A percentile compares a stretch with the other conserved stretches of the same genome.
Conservation (phyloP, 495 filamentous ascomycete genomes). For the Aspergillus ellipticus region DNA sequence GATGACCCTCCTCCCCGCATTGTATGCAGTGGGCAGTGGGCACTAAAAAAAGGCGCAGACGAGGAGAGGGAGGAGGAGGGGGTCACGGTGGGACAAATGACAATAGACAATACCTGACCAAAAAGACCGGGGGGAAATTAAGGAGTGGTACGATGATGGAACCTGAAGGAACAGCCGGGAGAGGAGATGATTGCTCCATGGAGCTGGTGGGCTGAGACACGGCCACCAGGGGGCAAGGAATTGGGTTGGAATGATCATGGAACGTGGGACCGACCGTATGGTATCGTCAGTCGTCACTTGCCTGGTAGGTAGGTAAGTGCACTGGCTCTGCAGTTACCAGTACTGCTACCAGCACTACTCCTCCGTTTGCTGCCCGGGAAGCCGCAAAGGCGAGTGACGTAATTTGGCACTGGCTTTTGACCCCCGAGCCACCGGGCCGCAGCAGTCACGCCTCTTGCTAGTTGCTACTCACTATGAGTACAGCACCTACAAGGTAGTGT, state of each 20-base stretch:
- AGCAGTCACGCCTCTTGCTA: conserved; percentile 2
- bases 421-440: conserved; percentile 12
- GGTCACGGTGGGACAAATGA: not conserved
- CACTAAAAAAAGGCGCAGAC: not conserved
- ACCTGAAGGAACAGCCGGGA: not conserved
- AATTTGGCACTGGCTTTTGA: conserved; percentile 12
- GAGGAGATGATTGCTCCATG: too few species aligned
- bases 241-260: not conserved
- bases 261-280: not conserved
- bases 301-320: too few species aligned
- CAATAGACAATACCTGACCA: too few species aligned
- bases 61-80: not conserved
- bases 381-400: conserved; percentile 25
- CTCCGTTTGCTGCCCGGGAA: conserved; percentile 20
- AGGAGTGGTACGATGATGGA: too few species aligned
- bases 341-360: not conserved
- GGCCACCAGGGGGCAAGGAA: not conserved
- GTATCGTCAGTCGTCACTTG: conserved; percentile 1
- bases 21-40: not conserved
- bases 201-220: too few species aligned
- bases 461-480: too few species aligned
- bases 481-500: too few species aligned
- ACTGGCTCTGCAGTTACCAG: too few species aligned
- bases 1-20: conserved; percentile 3
- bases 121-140: too few species aligned